phyloP scores from a whole-genome alignment of 768 basidiomycete genomes.

The Pisolithus tinctorius region DNA sequence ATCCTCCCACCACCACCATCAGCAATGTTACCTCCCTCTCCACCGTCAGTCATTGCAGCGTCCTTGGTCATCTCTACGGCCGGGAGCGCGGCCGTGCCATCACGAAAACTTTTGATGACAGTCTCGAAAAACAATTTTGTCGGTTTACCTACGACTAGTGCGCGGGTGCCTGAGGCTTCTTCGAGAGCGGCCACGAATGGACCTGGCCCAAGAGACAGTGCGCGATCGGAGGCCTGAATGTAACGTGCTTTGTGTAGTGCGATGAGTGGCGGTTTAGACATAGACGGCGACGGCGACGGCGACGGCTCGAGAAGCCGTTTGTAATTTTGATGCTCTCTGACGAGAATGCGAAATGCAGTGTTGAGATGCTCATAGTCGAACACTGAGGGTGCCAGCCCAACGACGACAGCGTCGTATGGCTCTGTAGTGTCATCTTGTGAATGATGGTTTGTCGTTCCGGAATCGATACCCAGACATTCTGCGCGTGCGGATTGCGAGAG shows the following conservation, averaged over 20 bases:
- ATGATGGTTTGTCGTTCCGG: no score
- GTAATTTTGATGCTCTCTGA: constrained; percentile 30
- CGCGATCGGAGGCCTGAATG: constrained; percentile 38
- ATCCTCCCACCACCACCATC: constrained; percentile 24
- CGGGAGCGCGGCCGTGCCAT: not conserved
- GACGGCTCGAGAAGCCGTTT: not conserved
- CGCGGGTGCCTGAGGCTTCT: constrained; percentile 38
- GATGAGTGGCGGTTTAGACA: constrained; percentile 35
- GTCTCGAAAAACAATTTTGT: constrained; percentile 50
- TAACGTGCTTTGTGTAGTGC: constrained; percentile 56
- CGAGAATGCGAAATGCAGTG: constrained; percentile 59
- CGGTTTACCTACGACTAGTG: constrained; percentile 62
- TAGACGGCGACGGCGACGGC: no score
- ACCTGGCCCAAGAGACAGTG: constrained; percentile 60
- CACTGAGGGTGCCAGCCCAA: constrained; percentile 49
- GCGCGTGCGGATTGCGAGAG: constrained; percentile 32
- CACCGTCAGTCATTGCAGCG: not conserved
- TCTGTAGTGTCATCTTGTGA: constrained; percentile 7
- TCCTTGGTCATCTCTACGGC: no score
- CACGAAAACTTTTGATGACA: constrained; percentile 40
- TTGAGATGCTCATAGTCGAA: constrained; percentile 55
- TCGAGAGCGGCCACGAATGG: constrained; percentile 65
- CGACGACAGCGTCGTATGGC: constrained; percentile 52
- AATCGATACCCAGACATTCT: constrained; percentile 14
- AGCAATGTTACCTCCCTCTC: constrained; percentile 1